Percentiles rank a stretch among this genome's conserved stretches.
These are phyloP conservation scores for Termitomyces sp. DNA, from an alignment of 768 basidiomycete genomes.

Conservation along the genomic window DNA sequence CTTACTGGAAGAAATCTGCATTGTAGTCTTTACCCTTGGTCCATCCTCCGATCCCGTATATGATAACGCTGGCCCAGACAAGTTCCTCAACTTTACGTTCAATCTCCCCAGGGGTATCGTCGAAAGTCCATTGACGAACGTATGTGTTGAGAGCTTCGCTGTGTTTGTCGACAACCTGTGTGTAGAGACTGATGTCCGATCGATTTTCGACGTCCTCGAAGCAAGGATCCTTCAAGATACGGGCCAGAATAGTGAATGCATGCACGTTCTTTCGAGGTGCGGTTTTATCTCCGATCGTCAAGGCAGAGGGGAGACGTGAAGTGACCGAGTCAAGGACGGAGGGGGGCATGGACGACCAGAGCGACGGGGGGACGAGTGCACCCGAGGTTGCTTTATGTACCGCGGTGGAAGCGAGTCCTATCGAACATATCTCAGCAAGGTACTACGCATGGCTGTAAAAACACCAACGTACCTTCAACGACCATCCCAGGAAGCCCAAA, in stretches of 20 bases:
- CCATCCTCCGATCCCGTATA: slow-evolving; percentile 55
- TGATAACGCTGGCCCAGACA: slow-evolving; percentile 42
- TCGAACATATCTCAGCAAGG: background rate
- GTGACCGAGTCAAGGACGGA: background rate
- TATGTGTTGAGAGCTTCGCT: slow-evolving; percentile 35
- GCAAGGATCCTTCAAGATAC: slow-evolving; percentile 44
- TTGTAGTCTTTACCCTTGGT: slow-evolving; percentile 33
- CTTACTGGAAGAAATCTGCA: slow-evolving; percentile 59
- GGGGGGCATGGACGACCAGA: slow-evolving; percentile 14
- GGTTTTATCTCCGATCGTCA: background rate
- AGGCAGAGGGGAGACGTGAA: background rate
- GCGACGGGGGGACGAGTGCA: slow-evolving; percentile 23
- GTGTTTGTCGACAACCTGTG: slow-evolving; percentile 28
- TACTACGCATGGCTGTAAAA: too few relatives aligned
- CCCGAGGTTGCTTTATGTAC: slow-evolving; percentile 34
- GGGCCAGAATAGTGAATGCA: slow-evolving; percentile 47
- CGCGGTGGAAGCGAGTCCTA: slow-evolving; percentile 42
- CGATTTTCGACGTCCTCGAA: slow-evolving; percentile 18
- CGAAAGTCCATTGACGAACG: slow-evolving; percentile 37
- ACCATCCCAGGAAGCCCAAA: slow-evolving; percentile 46
- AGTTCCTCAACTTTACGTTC: slow-evolving; percentile 61
- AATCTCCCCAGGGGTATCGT: slow-evolving; percentile 28
- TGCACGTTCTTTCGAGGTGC: slow-evolving; percentile 19
- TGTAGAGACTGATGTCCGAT: slow-evolving; percentile 20
- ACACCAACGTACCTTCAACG: slow-evolving; percentile 39